Evolutionary conservation across 805 yeast species (phyloP), one percentile per base, ranked within the genome.

Genomic region (Lipomyces lipofer): DNA sequence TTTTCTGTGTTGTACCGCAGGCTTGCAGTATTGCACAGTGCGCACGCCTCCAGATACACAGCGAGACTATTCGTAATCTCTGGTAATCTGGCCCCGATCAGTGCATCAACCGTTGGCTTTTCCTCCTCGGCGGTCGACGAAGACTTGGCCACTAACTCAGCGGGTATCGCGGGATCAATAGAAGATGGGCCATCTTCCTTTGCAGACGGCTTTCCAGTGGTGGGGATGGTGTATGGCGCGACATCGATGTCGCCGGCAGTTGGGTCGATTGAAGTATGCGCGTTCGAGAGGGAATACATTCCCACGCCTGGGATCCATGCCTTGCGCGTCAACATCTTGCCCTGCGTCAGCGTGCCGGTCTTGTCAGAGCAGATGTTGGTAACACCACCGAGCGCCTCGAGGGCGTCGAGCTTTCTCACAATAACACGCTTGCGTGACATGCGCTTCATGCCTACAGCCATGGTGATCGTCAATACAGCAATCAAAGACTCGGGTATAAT

Each of bases 401-500:
- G 75, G 1, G 92, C 84, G 67, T 86, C 92, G 58, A 86, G 74
- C 63, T 84, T 86, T 64, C 92, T 76, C 6, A 87, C 88, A 69
- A 86, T 82, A 30, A 86, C 94, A 63, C 84, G 75, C 66, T 83
- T 78, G 36, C 74, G 68, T n/a, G 82, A 83, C 83, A 88, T 82
- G 36, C 79, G 82, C 64, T 82, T 81, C 60, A 96, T 83, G 58
- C 95, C 86, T 63, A 84, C 84, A 0, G 92, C 89, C 91, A 86
- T 86, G 1, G 92, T 86, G 59, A 86, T 85, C n/a, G 94, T 86
- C 56, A 86, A 76, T 22, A 86, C 94, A 21, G 86, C 94, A 58
- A 85, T 84, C 63, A 86, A 75, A 0, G 91, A 83, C 2, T 90
- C 85, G 2, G 94, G 94, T 60, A 86, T 86, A 89, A 86, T 86